Conservation (phyloP, 495 filamentous ascomycete genomes). For the Penicillium fimorum region DNA sequence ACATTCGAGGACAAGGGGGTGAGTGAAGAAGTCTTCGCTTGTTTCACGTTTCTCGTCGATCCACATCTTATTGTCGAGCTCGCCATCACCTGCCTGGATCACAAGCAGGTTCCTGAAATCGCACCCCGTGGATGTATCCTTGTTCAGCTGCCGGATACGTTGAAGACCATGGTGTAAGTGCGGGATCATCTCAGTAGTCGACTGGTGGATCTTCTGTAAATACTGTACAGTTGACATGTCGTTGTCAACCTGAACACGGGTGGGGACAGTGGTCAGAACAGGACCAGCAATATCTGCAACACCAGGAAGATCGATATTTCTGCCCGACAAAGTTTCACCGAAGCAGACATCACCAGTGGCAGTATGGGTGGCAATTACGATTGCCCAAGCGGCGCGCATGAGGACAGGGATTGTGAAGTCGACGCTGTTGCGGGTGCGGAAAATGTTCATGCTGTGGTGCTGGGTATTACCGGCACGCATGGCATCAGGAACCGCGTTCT, state of each 20-base stretch:
- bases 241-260: slow-evolving; percentile 43
- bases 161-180: slow-evolving; percentile 49
- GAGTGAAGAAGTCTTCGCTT: slow-evolving; percentile 48
- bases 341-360: slow-evolving; percentile 51
- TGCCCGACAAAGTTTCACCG: slow-evolving; percentile 54
- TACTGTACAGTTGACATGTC: slow-evolving; percentile 36
- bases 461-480: slow-evolving; percentile 36
- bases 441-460: slow-evolving; percentile 25
- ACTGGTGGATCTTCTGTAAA: slow-evolving; percentile 42
- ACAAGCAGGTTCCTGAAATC: slow-evolving; percentile 63
- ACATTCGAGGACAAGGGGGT: slow-evolving; percentile 51
- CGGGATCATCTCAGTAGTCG: slow-evolving; percentile 49
- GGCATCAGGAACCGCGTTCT: slow-evolving; percentile 26
- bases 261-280: slow-evolving; percentile 52
- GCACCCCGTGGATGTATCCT: slow-evolving; percentile 49
- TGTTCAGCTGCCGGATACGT: slow-evolving; percentile 39
- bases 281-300: slow-evolving; percentile 54
- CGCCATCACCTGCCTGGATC: slow-evolving; percentile 45
- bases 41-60: slow-evolving; percentile 46
- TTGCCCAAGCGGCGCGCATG: slow-evolving; percentile 55
- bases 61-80: slow-evolving; percentile 36
- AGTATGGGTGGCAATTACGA: slow-evolving; percentile 47
- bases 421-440: slow-evolving; percentile 17
- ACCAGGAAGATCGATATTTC: slow-evolving; percentile 49
- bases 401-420: slow-evolving; percentile 48